Evolutionary conservation across 306 rosid species (phyloP), one percentile per base, ranked within the genome.

Genomic region (Delonix regia): DNA sequence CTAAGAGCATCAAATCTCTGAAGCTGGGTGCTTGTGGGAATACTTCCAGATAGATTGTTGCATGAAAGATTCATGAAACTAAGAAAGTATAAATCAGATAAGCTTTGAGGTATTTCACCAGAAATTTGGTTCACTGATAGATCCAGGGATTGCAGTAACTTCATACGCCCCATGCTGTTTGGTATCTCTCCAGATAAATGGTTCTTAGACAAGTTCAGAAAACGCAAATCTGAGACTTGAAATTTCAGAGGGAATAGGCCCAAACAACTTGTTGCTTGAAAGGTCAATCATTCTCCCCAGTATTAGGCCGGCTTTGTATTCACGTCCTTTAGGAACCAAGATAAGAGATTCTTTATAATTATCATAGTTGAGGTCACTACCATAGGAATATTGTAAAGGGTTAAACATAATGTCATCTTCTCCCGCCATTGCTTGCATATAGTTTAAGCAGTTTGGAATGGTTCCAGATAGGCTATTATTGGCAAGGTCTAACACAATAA

Each of bases 401-500:
- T 77, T 33, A 34, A 5, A 1, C 8, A 3, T 7, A 57, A 63
- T 33, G 33, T 25, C 38, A 22, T 68, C 57, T 22, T 8, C 55
- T 15, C 24, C 21, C 14, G 13, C 56, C 74, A 69, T 47, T 1
- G 74, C 45, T 0, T 11, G 30, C 4, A 69, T 45, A 75, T 47
- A 53, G 21, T 56, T 55, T 27, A 79, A 59, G 66, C 81, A 83
- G 1, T 42, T 64, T 9, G 87, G 87, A 1, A 83, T 74, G 0
- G 44, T 30, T 3, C 87, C 84, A 0, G 41, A 25, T 0, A 79
- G 42, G 24, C 59, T 65, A 41, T 65, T 65, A 5, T 64, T n/a
- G 18, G 71, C 71, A 38, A 65, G 49, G 22, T 65, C 71, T 16
- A 69, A 48, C 14, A 48, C 59, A 28, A 48, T 22, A 2, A 69